A percentile compares a stretch with the other conserved stretches of the same genome.
These are phyloP conservation scores for Beauveria caledonica DNA, from an alignment of 2,329 filamentous ascomycete genomes.

Conservation along the genomic window DNA sequence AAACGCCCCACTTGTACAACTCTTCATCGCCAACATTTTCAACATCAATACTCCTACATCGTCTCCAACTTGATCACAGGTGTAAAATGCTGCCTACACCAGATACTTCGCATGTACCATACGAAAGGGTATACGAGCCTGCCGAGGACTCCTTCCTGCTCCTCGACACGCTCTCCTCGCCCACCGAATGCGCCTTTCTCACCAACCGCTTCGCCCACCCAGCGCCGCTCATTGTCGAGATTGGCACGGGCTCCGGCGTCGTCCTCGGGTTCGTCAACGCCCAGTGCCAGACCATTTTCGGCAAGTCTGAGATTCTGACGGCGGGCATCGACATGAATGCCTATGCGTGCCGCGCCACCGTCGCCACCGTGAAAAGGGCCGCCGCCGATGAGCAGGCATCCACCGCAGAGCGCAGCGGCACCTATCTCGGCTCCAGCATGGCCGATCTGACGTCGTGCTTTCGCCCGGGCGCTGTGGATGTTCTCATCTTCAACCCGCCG, in stretches of 20 bases:
- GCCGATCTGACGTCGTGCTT: constrained; percentile 63
- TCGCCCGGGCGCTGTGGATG: constrained; percentile 54
- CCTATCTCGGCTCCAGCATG: constrained; percentile 58
- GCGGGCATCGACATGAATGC: constrained; percentile 78
- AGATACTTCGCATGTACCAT: constrained; percentile 83
- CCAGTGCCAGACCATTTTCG: constrained; percentile 65
- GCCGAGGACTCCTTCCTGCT: constrained; percentile 94
- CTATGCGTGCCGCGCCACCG: constrained; percentile 71
- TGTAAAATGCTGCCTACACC: constrained; percentile 79
- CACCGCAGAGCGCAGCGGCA: constrained; percentile 30
- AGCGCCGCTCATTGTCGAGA: constrained; percentile 65
- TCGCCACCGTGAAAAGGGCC: constrained; percentile 54
- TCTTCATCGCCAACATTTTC: constrained; percentile 2
- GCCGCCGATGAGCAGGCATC: constrained; percentile 16
- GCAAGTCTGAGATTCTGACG: constrained; percentile 59
- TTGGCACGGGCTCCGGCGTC: constrained; percentile 87
- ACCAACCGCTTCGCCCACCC: constrained; percentile 47
- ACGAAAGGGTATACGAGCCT: constrained; percentile 85
- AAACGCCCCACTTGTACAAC: constrained; percentile 4
- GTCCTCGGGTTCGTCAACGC: constrained; percentile 83
- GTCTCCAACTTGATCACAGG: background rate
- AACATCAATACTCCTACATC: constrained; percentile 4
- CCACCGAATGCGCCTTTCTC: constrained; percentile 62
- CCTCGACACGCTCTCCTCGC: constrained; percentile 77
- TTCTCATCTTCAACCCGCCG: constrained; percentile 93